These are phyloP conservation scores for Mallotus repandus DNA, from an alignment of 441 rosid species.

Conservation along the genomic window DNA sequence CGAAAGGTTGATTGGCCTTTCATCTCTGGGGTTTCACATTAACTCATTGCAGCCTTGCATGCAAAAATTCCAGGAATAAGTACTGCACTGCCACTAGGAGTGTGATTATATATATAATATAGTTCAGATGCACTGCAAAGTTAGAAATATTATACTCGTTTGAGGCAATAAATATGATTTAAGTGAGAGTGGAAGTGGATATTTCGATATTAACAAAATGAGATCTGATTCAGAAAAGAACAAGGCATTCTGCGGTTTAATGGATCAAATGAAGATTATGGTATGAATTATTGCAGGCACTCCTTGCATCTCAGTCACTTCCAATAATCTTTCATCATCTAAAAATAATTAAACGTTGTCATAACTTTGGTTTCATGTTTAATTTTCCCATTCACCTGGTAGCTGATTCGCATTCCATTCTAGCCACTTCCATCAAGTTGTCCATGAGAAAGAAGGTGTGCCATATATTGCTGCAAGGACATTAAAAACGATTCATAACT, in stretches of 20 bases:
- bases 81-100: no score
- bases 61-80: no score
- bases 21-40: no score
- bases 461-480: constrained; percentile 79
- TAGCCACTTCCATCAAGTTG: constrained; percentile 79
- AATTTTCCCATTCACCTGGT: not conserved
- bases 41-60: no score
- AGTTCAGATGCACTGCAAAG: no score
- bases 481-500: constrained; percentile 13
- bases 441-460: constrained; percentile 84
- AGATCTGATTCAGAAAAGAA: not conserved
- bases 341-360: not conserved
- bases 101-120: no score
- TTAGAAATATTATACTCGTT: no score
- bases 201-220: no score
- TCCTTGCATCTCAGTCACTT: not conserved
- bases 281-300: not conserved
- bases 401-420: constrained; percentile 9
- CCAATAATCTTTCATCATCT: not conserved
- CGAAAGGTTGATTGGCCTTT: no score
- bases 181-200: no score
- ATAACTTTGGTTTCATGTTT: not conserved
- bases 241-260: not conserved
- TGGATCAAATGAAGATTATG: not conserved
- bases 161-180: no score